Evolutionary conservation across 371 early-diverging fungal genomes (phyloP), one percentile per base, ranked within the genome.

Genomic region (Encephalitozoon cuniculi): DNA sequence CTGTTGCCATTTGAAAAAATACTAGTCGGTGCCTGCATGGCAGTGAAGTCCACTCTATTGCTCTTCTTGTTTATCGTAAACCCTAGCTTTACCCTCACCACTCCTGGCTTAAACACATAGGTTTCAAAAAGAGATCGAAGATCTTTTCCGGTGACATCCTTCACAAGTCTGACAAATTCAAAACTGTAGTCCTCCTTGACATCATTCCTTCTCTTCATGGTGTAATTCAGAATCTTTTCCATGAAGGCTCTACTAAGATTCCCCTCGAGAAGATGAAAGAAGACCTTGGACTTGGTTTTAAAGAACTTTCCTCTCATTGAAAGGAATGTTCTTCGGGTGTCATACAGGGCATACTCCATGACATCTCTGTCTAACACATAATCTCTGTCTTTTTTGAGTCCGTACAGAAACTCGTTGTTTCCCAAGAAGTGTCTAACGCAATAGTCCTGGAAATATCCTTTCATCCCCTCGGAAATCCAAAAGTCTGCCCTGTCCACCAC

Each of bases 111-210:
- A 67, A 76, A 82, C 7, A 86, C 80, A 72, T 82, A 84, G 49
- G 77, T 59, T 25, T 86, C 83, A 74, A 85, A 83, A 26, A 85
- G 77, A 12, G 5, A 9, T 37, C 66, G 43, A 37, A 84, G 43
- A 46, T 86, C 86, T 69, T 84, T 83, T 15, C 84, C 86, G 21
- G 84, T 83, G n/a, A 82, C 75, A 53, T 80, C 83, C 32, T 81
- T 82, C 11, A 84, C 66, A 21, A 83, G 65, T 34, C 77, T 70
- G 1, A 84, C 69, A 43, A 86, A 79, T 18, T 76, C 79, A 11
- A 74, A 43, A 18, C 81, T 84, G 40, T 76, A 79, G 6, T 68
- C 64, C 1, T 21, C 54, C 9, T 11, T 28, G 15, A 53, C 70
- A 30, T 72, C 39, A 1, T 18, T 30, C 26, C 40, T 74, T 41